Base-by-base conservation (phyloP, 2,329 filamentous ascomycete species). In the Kalmusia sp. region DNA sequence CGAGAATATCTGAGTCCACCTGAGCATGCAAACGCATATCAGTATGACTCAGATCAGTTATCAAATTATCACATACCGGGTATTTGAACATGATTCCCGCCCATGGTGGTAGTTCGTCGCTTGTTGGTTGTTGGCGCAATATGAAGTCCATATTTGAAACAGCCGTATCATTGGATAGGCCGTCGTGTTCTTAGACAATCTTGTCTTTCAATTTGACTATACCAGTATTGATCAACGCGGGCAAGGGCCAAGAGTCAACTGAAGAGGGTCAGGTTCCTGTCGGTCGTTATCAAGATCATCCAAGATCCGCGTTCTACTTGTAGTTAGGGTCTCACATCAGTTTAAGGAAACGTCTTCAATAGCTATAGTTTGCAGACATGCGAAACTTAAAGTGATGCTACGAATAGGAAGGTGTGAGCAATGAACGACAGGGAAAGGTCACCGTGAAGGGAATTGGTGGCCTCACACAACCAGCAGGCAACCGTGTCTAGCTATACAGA, bases 71-170 rank as follows among this genome's bases (percentile, higher is more conserved):
- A 28, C 33, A 5, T 47, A 47, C 41, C 1, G 54, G 57, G 15
- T 56, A 48, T 8, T 31, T 54, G 49, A 71, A 70, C 6, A 33
- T n/a, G 9, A 71, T 57, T 4, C 65, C 65, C 9, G 31, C 46
- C 68, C 68, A 71, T 12, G 67, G 68, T 11, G 66, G 52, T 6
- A 49, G 59, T 12, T 62, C 54, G 21, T 70, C 65, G 19, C 61
- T 62, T 1, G 65, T 62, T 11, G 44, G 48, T 30, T 59, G 51
- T 17, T 38, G 35, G 11, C 65, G 65, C 11, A 40, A 28, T 31
- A 70, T 68, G 28, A 54, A 58, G 28, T 49, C 31, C 55, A 60
- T 61, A 8, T 17, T 41, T 28, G 27, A 28, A 21, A 21, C 2
- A 4, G 14, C 15, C 3, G 27, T 30, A 28, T 35, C 35, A 39